phyloP scores from a whole-genome alignment of 2,329 filamentous ascomycete species.

The Lasiodiplodia hormozganensis region DNA sequence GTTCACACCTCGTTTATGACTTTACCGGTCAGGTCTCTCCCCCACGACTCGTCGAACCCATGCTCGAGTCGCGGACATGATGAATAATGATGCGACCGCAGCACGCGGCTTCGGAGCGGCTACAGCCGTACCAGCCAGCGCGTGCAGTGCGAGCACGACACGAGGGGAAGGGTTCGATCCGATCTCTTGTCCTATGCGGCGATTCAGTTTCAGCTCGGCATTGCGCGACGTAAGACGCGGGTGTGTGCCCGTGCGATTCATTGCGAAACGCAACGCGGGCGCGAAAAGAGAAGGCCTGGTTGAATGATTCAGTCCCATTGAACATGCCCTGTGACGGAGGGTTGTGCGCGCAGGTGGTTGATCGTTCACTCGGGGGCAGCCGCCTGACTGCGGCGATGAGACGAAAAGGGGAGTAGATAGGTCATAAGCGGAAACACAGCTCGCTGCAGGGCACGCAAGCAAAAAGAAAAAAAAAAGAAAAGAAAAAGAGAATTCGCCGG shows the following conservation, averaged over 20 bases:
- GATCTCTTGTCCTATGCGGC: conserved; percentile 11
- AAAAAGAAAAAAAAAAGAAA: background rate
- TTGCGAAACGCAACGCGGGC: conserved; percentile 20
- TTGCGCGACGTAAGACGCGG: conserved; percentile 19
- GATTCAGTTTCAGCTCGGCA: conserved; percentile 21
- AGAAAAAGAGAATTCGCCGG: conserved; percentile 9
- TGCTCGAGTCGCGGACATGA: background rate
- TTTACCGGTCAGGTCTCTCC: conserved; percentile 15
- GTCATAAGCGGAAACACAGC: conserved; percentile 20
- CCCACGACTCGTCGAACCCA: conserved; percentile 13
- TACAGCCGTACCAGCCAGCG: conserved; percentile 3
- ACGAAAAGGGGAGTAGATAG: conserved; percentile 14
- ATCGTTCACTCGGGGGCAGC: background rate
- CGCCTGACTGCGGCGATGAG: background rate
- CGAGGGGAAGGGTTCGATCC: background rate
- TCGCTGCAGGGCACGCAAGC: conserved; percentile 22
- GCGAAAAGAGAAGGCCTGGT: conserved; percentile 3
- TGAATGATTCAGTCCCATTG: conserved; percentile 17
- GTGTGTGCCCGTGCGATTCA: conserved; percentile 10
- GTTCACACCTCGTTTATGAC: conserved; percentile 11
- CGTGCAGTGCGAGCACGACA: background rate
- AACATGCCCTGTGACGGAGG: conserved; percentile 3
- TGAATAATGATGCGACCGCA: conserved; percentile 3
- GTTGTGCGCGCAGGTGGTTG: conserved; percentile 8
- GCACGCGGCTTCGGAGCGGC: conserved; percentile 4